phyloP scores from a whole-genome alignment of 2,329 filamentous ascomycete genomes.

The Scedosporium minutisporum region DNA sequence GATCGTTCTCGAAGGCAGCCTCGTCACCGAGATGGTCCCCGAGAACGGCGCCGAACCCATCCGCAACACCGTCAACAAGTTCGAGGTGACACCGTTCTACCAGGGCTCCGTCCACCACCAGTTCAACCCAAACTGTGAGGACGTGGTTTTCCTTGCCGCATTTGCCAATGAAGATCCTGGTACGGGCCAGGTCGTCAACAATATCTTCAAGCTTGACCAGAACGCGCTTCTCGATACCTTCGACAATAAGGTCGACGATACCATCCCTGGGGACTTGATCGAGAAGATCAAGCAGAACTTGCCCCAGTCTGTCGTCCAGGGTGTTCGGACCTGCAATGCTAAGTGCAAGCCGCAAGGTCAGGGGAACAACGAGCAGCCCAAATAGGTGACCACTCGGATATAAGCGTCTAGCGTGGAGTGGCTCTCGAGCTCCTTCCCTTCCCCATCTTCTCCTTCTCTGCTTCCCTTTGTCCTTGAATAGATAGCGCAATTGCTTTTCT shows the following conservation, averaged over 20 bases:
- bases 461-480: not conserved
- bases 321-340: conserved; percentile 37
- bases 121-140: conserved; percentile 44
- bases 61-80: conserved; percentile 27
- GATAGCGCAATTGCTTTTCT: too few species aligned
- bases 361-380: not conserved
- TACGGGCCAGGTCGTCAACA: conserved; percentile 38
- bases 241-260: conserved; percentile 24
- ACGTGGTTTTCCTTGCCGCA: conserved; percentile 38
- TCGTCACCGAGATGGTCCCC: conserved; percentile 42
- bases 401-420: too few species aligned
- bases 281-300: conserved; percentile 27
- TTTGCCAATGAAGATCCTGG: conserved; percentile 43
- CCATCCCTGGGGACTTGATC: conserved; percentile 14
- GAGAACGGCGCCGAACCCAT: conserved; percentile 43
- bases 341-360: not conserved
- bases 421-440: not conserved
- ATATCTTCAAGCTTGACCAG: conserved; percentile 35
- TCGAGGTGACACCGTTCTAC: conserved; percentile 44
- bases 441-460: not conserved
- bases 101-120: conserved; percentile 45
- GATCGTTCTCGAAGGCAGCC: conserved; percentile 36
- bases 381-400: not conserved
- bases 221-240: conserved; percentile 37
- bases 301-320: conserved; percentile 39